A percentile compares a stretch with the other conserved stretches of the same genome.
Conservation (phyloP, 164 flowering plant species). For the Vitis cinerea region DNA sequence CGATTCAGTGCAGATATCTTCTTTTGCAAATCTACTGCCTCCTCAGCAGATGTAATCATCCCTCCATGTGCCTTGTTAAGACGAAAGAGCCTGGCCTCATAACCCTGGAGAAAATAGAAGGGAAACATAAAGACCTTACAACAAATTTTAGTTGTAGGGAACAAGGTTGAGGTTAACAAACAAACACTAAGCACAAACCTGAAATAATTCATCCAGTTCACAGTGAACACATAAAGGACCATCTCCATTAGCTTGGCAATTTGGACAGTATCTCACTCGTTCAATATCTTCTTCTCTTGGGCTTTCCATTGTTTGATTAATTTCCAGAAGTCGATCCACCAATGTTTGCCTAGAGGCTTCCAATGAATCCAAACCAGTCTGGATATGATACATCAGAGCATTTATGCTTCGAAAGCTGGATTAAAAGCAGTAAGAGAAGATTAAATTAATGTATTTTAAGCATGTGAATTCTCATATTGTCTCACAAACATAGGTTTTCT, state of each 20-base stretch:
- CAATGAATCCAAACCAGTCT: conserved; percentile 68
- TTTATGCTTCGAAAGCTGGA: conserved; percentile 69
- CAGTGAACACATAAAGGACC: conserved; percentile 79
- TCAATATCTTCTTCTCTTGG: conserved; percentile 81
- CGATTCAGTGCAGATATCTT: conserved; percentile 65
- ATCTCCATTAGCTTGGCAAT: conserved; percentile 55
- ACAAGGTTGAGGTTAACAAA: conserved; percentile 4
- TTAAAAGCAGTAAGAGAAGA: conserved; percentile 2
- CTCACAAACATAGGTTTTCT: no score
- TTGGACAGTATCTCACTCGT: conserved; percentile 71
- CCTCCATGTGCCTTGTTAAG: conserved; percentile 61
- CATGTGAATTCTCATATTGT: no score
- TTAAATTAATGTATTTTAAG: background rate
- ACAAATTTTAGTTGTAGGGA: background rate
- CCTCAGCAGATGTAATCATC: conserved; percentile 70
- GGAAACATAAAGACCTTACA: background rate
- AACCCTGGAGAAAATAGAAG: conserved; percentile 44
- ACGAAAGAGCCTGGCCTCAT: conserved; percentile 85
- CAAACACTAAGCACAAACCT: conserved; percentile 42
- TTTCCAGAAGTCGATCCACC: conserved; percentile 64
- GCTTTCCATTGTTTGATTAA: conserved; percentile 81
- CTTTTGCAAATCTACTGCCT: conserved; percentile 72
- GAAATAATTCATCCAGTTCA: conserved; percentile 79
- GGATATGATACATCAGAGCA: conserved; percentile 68
- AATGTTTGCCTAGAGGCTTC: conserved; percentile 64